phyloP scores from a whole-genome alignment of 2,329 filamentous ascomycete species.

The Pseudocercospora musae region DNA sequence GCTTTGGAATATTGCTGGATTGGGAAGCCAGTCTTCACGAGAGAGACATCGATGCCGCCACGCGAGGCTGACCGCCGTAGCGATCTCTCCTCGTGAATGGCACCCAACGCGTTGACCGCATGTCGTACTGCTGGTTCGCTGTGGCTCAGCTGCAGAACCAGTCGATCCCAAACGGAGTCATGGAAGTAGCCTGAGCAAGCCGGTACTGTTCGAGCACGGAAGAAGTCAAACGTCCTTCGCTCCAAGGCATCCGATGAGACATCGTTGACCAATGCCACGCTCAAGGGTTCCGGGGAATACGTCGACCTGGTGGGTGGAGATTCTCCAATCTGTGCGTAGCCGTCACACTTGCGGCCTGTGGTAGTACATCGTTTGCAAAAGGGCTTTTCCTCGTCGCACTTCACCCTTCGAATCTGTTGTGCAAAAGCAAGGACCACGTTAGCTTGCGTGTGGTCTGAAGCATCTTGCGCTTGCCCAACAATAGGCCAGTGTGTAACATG shows the following conservation, averaged over 20 bases:
- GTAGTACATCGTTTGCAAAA: slow-evolving; percentile 53
- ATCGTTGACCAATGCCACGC: slow-evolving; percentile 22
- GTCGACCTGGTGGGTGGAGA: slow-evolving; percentile 9
- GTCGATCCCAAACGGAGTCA: slow-evolving; percentile 31
- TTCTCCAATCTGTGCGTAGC: slow-evolving; percentile 40
- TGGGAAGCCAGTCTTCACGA: slow-evolving; percentile 28
- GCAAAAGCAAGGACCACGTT: background rate
- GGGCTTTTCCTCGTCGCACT: slow-evolving; percentile 57
- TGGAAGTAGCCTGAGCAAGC: slow-evolving; percentile 32
- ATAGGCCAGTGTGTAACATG: background rate
- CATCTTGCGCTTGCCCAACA: background rate
- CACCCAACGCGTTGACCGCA: slow-evolving; percentile 34
- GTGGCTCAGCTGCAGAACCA: slow-evolving; percentile 33
- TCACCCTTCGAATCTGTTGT: slow-evolving; percentile 54
- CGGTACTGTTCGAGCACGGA: slow-evolving; percentile 27
- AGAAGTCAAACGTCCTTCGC: slow-evolving; percentile 32
- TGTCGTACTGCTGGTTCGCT: slow-evolving; percentile 33
- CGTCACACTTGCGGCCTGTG: slow-evolving; percentile 57
- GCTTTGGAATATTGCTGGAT: slow-evolving; percentile 34
- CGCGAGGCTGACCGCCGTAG: slow-evolving; percentile 17
- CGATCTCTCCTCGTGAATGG: slow-evolving; percentile 31
- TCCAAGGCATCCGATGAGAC: slow-evolving; percentile 27
- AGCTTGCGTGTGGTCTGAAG: background rate
- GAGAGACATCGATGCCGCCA: slow-evolving; percentile 19
- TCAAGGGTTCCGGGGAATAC: slow-evolving; percentile 16